Conservation (phyloP, 371 early-diverging fungal species). For the Smittium culicis region DNA sequence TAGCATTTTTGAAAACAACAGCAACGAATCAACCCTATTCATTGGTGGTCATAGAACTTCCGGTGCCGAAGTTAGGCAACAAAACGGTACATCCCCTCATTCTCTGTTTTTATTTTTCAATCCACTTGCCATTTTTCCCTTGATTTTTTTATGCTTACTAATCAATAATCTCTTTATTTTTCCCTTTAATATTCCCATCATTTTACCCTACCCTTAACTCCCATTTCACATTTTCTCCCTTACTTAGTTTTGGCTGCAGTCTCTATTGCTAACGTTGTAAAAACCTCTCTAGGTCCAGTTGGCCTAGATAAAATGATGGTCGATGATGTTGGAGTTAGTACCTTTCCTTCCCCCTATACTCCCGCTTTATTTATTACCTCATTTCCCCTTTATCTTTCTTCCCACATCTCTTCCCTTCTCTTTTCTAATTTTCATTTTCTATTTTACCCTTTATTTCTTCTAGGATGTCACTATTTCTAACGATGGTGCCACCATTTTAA, state of each 20-base stretch:
- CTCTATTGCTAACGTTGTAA: slow-evolving; percentile 96
- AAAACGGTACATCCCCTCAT: slow-evolving; percentile 64
- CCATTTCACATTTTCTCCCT: neutral
- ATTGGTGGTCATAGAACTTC: slow-evolving; percentile 84
- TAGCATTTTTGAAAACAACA: slow-evolving; percentile 30
- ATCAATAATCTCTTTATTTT: no score
- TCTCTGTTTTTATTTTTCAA: neutral
- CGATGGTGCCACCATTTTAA: slow-evolving; percentile 99
- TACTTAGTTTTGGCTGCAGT: slow-evolving; percentile 51
- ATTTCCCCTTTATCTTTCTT: slow-evolving; percentile 2
- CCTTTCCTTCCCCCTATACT: neutral
- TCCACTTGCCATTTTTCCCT: neutral
- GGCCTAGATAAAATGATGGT: slow-evolving; percentile 99
- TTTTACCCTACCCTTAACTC: neutral
- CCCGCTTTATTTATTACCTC: neutral
- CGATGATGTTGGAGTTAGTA: slow-evolving; percentile 82
- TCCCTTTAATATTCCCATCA: neutral
- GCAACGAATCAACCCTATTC: slow-evolving; percentile 41
- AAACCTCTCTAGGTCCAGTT: slow-evolving; percentile 97
- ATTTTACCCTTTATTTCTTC: neutral
- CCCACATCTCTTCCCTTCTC: slow-evolving; percentile 29
- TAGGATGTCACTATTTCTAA: slow-evolving; percentile 92
- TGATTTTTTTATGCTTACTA: neutral
- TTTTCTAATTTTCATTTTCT: neutral
- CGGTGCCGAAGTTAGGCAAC: slow-evolving; percentile 85